phyloP scores from a whole-genome alignment of 169 alveolate species.

The Amoebophrya sp. region DNA sequence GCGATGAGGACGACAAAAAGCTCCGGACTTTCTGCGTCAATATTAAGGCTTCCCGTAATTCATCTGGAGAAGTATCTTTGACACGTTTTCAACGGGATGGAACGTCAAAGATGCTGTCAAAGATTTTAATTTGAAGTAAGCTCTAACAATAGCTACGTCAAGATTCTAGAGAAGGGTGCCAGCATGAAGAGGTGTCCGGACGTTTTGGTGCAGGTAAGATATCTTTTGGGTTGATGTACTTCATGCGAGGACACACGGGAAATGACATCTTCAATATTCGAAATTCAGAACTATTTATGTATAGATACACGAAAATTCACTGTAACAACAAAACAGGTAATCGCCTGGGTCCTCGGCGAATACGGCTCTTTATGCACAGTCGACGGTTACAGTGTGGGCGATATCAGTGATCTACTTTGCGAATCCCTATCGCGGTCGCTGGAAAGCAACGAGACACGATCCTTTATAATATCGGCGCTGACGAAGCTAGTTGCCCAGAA shows the following conservation, averaged over 20 bases:
- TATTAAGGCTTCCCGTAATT: too few relatives aligned
- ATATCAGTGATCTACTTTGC: slow-evolving; percentile 29
- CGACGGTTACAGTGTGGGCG: slow-evolving; percentile 29
- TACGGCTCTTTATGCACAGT: slow-evolving; percentile 33
- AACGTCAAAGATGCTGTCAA: too few relatives aligned
- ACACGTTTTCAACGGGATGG: too few relatives aligned
- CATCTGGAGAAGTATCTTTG: too few relatives aligned
- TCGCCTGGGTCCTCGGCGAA: slow-evolving; percentile 35
- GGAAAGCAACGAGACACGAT: slow-evolving; percentile 33
- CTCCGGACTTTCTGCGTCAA: slow-evolving; percentile 5
- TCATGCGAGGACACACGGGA: too few relatives aligned
- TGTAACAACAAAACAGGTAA: too few relatives aligned
- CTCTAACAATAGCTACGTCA: too few relatives aligned
- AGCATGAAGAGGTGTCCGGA: not conserved
- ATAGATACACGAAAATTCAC: too few relatives aligned
- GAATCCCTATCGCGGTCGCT: slow-evolving; percentile 20
- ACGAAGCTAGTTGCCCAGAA: slow-evolving; percentile 39
- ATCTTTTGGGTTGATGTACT: too few relatives aligned
- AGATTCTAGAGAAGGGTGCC: not conserved
- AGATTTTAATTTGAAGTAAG: too few relatives aligned
- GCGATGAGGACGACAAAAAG: slow-evolving; percentile 27
- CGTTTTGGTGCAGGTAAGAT: not conserved
- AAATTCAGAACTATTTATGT: too few relatives aligned
- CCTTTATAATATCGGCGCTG: slow-evolving; percentile 38
- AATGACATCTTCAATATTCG: too few relatives aligned